Percentiles rank a stretch among this genome's conserved stretches.
phyloP scores from a whole-genome alignment of 2,329 filamentous ascomycete species.

The Aspergillus aculeatinus region DNA sequence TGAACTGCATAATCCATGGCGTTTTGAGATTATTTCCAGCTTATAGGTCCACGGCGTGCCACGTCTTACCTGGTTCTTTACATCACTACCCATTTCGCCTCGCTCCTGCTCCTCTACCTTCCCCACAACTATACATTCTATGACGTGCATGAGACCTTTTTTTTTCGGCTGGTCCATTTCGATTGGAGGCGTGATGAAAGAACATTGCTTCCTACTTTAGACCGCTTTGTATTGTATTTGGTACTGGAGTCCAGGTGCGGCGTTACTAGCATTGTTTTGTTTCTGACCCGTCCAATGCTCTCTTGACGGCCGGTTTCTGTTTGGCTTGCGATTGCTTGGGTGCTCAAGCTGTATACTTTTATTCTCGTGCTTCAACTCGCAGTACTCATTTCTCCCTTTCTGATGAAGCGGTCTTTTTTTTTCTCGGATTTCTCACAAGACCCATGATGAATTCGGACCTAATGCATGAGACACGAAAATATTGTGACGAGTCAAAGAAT shows the following conservation, averaged over 20 bases:
- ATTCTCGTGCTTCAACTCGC: slow-evolving; percentile 9
- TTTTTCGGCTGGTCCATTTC: slow-evolving; percentile 16
- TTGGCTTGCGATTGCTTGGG: slow-evolving; percentile 1
- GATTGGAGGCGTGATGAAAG: slow-evolving; percentile 7
- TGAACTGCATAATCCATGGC: slow-evolving; percentile 33
- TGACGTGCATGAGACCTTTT: slow-evolving; percentile 15
- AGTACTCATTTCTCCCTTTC: slow-evolving; percentile 17
- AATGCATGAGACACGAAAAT: slow-evolving; percentile 25
- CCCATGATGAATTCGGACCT: slow-evolving; percentile 23
- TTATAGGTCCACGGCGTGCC: slow-evolving; percentile 35
- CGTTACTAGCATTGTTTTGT: not conserved
- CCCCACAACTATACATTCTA: slow-evolving; percentile 6
- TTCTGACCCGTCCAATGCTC: not conserved
- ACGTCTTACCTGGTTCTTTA: slow-evolving; percentile 10
- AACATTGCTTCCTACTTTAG: not conserved
- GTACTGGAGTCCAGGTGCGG: slow-evolving; percentile 3
- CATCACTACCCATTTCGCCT: slow-evolving; percentile 11
- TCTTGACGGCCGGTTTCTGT: not conserved
- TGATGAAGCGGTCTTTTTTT: slow-evolving; percentile 5
- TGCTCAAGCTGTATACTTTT: slow-evolving; percentile 20
- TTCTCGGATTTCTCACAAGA: slow-evolving; percentile 14
- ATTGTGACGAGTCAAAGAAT: slow-evolving; percentile 19
- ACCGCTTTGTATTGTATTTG: slow-evolving; percentile 9
- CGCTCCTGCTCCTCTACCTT: slow-evolving; percentile 5
- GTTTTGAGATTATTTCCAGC: slow-evolving; percentile 33